Evolutionary conservation across 495 filamentous ascomycete genomes (phyloP).

Genomic region (Penicilliopsis zonata): DNA sequence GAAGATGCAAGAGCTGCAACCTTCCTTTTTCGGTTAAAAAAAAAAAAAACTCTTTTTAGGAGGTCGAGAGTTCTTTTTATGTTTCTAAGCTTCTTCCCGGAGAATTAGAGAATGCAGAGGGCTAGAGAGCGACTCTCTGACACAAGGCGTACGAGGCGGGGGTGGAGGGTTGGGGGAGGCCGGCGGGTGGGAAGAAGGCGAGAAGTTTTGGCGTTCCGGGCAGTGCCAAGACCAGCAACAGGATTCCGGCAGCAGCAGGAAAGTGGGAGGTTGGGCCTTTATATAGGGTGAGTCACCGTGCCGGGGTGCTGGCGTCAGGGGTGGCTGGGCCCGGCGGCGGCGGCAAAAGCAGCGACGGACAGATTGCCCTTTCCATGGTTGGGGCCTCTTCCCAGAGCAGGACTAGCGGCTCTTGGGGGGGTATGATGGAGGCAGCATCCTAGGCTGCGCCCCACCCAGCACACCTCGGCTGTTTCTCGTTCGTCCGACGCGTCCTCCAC

Average conservation of each 20-base stretch:
- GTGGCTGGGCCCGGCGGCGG: conserved; percentile 28
- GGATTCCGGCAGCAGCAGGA: conserved; percentile 17
- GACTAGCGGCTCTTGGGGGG: conserved; percentile 15
- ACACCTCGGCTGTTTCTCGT: conserved; percentile 8
- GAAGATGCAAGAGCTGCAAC: conserved; percentile 14
- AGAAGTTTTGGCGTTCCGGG: conserved; percentile 20
- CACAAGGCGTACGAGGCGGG: conserved; percentile 7
- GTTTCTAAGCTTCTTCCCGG: conserved; percentile 11
- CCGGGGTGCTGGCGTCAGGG: conserved; percentile 19
- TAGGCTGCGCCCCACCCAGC: conserved; percentile 10
- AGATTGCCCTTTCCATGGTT: conserved; percentile 23
- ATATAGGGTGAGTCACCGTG: conserved; percentile 34
- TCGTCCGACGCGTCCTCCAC: conserved; percentile 13
- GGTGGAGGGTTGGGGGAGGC: conserved; percentile 12
- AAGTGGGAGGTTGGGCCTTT: conserved; percentile 36
- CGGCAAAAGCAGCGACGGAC: conserved; percentile 30
- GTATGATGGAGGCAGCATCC: too few species aligned
- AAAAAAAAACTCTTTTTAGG: conserved; percentile 5
- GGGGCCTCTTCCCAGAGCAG: conserved; percentile 1
- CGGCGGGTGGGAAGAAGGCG: conserved; percentile 15
- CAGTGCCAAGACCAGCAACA: conserved; percentile 37
- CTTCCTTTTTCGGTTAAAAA: conserved; percentile 20
- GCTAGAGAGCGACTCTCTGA: conserved; percentile 10
- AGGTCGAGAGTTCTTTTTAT: conserved; percentile 4
- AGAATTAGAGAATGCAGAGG: conserved; percentile 1